Conservation (phyloP, 176 grass and related monocot species). For the Ananas comosus region DNA sequence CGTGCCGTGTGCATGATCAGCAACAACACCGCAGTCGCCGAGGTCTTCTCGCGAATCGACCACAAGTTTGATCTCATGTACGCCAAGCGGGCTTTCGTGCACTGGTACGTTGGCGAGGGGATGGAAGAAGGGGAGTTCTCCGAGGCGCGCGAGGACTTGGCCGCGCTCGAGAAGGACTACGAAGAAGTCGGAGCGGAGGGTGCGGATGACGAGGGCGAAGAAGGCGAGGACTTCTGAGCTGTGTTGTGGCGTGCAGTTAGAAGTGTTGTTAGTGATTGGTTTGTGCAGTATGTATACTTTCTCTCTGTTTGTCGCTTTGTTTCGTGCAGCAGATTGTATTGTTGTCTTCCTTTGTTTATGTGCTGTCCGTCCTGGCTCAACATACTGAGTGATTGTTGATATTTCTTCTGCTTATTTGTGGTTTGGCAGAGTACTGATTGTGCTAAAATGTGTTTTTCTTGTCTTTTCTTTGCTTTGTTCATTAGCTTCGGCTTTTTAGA, state of each 20-base stretch:
- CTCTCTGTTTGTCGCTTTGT: too few relatives aligned
- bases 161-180: constrained; percentile 11
- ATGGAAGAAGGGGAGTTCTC: constrained; percentile 14
- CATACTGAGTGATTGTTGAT: too few relatives aligned
- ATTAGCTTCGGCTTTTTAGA: too few relatives aligned
- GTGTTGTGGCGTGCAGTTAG: neutral
- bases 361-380: too few relatives aligned
- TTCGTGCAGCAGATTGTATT: too few relatives aligned
- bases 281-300: too few relatives aligned
- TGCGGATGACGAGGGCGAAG: neutral
- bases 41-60: constrained; percentile 8
- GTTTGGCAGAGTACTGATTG: too few relatives aligned
- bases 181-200: constrained; percentile 10
- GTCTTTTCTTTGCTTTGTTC: too few relatives aligned
- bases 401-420: too few relatives aligned
- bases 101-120: constrained; percentile 11
- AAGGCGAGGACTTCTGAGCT: constrained; percentile 4
- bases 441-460: too few relatives aligned
- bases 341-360: too few relatives aligned
- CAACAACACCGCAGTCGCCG: constrained; percentile 8
- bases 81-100: constrained; percentile 1
- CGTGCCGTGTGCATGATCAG: constrained; percentile 13
- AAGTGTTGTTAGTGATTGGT: neutral
- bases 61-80: constrained; percentile 14
- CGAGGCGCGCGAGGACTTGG: constrained; percentile 4